Base-by-base conservation (phyloP, 192 early-diverging fungal genomes). In the Coemansia umbellata region DNA sequence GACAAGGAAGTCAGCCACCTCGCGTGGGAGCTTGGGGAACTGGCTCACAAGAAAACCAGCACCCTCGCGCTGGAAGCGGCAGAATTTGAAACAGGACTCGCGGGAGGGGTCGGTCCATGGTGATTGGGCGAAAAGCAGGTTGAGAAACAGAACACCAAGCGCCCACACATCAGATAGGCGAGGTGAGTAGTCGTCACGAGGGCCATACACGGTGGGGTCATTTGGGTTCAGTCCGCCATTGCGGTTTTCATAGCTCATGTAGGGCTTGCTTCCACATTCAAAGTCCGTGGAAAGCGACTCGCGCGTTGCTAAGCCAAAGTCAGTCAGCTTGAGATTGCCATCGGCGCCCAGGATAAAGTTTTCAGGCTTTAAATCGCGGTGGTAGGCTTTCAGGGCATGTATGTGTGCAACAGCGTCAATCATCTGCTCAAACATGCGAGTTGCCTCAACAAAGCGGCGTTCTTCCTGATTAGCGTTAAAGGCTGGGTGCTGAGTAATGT, bases 271-370 rank as follows among this genome's bases (percentile, higher is more conserved):
- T 28, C 94, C 94, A 64, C 91, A 93, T 36, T 92, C 92, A 82
- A 89, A 88, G 57, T 93, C 94, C 31, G 60, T 80, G 11, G 91
- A 91, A 39, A 84, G 76, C 35, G 80, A 78, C 42, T 91, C 85
- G 49, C 74, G 82, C 32, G 94, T 95, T 15, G 93, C 88, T 27
- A 95, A 83, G 6, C 93, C 93, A 85, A 95, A 95, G 79, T 95
- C 93, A 8, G 90, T 88, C 13, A 95, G 77, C 72, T 93, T 94
- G 43, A 94, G 58, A 26, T 81, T 82, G 3, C 76, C 79, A 17
- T 85, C 81, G 14, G 78, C 78, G 51, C 82, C 81, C 2, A 87
- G 59, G 36, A 89, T 85, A 52, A 80, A 77, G 69, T 89, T 88
- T 52, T 90, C 86, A 10, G 84, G 85, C 72, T 97, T 95, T 53